Evolutionary conservation across 1,284 basidiomycete genomes (phyloP).

Genomic region (Austroboletus niveus): DNA sequence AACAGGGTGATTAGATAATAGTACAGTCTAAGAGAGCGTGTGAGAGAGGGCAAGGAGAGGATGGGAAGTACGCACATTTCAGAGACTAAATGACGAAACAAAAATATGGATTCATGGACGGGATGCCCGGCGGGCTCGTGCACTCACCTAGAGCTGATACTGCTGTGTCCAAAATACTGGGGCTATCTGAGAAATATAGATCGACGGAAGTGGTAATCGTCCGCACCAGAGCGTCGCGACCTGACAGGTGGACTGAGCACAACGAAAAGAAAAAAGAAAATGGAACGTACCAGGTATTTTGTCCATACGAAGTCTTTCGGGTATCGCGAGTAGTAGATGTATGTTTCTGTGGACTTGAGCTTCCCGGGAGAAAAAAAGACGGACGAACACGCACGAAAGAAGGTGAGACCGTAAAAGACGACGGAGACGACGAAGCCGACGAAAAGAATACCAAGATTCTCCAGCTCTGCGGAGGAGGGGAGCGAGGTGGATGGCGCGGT

Average conservation of each 20-base stretch:
- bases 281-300: slow-evolving; percentile 32
- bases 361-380: neutral
- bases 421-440: slow-evolving; percentile 38
- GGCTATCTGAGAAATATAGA: neutral
- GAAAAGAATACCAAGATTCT: slow-evolving; percentile 38
- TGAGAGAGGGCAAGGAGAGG: slow-evolving; percentile 9
- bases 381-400: slow-evolving; percentile 38
- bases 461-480: slow-evolving; percentile 20
- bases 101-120: neutral
- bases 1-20: slow-evolving; percentile 39
- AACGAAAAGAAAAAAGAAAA: neutral
- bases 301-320: slow-evolving; percentile 29
- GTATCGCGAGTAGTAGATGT: slow-evolving; percentile 40
- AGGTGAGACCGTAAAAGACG: slow-evolving; percentile 41
- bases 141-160: slow-evolving; percentile 21
- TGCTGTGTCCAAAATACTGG: slow-evolving; percentile 25
- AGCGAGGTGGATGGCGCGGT: neutral
- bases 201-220: neutral
- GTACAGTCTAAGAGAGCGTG: slow-evolving; percentile 28
- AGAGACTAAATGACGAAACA: slow-evolving; percentile 27
- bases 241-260: slow-evolving; percentile 17
- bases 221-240: slow-evolving; percentile 35
- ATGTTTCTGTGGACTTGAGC: slow-evolving; percentile 32
- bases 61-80: slow-evolving; percentile 30
- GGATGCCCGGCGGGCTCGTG: neutral